Evolutionary conservation across 2,329 filamentous ascomycete genomes (phyloP).

Genomic region (Microdochium trichocladiopsis): DNA sequence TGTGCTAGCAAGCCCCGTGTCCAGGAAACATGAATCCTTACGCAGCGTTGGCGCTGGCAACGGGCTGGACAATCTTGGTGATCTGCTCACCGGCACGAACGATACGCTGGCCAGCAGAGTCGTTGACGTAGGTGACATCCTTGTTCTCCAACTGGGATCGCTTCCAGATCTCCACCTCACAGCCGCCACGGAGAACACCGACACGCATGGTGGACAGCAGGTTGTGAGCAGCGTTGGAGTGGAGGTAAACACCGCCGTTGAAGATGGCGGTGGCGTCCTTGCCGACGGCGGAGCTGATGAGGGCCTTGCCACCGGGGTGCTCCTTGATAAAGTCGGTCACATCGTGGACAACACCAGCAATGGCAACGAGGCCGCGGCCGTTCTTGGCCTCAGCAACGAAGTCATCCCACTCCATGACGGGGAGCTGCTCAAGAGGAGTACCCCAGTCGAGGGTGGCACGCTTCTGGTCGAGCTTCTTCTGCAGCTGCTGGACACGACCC

Average conservation of each 20-base stretch:
- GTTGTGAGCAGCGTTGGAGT: slow-evolving; percentile 63
- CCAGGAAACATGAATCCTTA: slow-evolving; percentile 17
- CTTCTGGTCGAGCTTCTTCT: slow-evolving; percentile 63
- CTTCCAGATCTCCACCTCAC: slow-evolving; percentile 65
- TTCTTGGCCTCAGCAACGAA: slow-evolving; percentile 57
- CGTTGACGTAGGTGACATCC: slow-evolving; percentile 60
- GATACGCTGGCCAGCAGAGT: slow-evolving; percentile 62
- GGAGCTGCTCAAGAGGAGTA: slow-evolving; percentile 47
- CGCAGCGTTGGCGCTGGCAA: slow-evolving; percentile 66
- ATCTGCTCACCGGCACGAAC: slow-evolving; percentile 69
- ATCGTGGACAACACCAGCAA: slow-evolving; percentile 60
- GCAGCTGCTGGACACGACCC: slow-evolving; percentile 57
- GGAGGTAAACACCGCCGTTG: slow-evolving; percentile 62
- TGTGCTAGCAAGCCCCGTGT: background rate
- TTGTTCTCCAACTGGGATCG: slow-evolving; percentile 61
- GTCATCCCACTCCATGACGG: slow-evolving; percentile 46
- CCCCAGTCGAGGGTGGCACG: slow-evolving; percentile 59
- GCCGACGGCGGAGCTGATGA: slow-evolving; percentile 57
- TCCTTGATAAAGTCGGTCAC: slow-evolving; percentile 60
- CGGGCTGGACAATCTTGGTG: slow-evolving; percentile 66
- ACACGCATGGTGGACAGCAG: slow-evolving; percentile 60
- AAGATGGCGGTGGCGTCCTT: slow-evolving; percentile 65
- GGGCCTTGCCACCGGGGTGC: slow-evolving; percentile 60
- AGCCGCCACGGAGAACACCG: slow-evolving; percentile 58
- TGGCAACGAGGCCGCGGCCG: slow-evolving; percentile 52